Evolutionary conservation across 2,329 filamentous ascomycete genomes (phyloP).

Genomic region (Chaetomiaceae sp.): DNA sequence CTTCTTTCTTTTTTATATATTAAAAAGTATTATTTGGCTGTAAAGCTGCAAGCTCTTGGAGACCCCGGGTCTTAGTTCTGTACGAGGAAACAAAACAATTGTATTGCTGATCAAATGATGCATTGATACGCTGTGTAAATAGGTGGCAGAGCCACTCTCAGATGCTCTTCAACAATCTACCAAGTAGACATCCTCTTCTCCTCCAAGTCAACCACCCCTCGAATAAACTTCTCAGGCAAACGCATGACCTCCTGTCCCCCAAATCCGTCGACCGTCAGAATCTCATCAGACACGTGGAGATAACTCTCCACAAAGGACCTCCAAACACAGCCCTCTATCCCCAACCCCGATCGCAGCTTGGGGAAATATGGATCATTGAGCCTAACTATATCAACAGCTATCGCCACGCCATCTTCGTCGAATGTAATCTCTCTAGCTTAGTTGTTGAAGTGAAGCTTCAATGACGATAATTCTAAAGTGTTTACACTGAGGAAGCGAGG

Average conservation of each 20-base stretch:
- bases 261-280: neutral
- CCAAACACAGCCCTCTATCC: neutral
- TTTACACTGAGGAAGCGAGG: too few species aligned
- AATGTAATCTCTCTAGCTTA: neutral
- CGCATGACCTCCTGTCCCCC: neutral
- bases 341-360: neutral
- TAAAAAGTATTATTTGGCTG: too few species aligned
- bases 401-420: neutral
- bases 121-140: too few species aligned
- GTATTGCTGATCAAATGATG: too few species aligned
- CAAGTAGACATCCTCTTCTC: too few species aligned
- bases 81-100: too few species aligned
- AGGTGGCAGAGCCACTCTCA: too few species aligned
- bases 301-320: neutral
- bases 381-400: neutral
- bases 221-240: neutral
- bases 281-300: neutral
- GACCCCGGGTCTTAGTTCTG: too few species aligned
- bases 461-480: too few species aligned
- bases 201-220: neutral
- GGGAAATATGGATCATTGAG: neutral
- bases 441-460: too few species aligned
- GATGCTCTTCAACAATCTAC: too few species aligned
- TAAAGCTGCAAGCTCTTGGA: too few species aligned
- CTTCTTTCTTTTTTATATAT: neutral